These are phyloP conservation scores for Cyberlindnera xishuangbannaensis DNA, from an alignment of 805 yeast species.

Conservation along the genomic window DNA sequence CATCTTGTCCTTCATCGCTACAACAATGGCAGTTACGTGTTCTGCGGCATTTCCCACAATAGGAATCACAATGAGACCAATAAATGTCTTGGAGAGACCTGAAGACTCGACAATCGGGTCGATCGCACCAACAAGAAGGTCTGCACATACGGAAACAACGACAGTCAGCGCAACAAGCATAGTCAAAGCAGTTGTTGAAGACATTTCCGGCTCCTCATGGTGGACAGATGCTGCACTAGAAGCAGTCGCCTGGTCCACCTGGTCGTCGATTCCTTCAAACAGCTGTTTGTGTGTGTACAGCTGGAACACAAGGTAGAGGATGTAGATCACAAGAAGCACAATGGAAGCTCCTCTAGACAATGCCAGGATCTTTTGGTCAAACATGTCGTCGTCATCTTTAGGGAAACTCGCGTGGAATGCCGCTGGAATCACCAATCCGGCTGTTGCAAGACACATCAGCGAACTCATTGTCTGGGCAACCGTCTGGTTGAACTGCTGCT, in stretches of 20 bases:
- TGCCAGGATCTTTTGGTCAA: conserved; percentile 47
- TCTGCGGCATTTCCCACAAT: conserved; percentile 99
- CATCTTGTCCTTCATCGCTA: conserved; percentile 95
- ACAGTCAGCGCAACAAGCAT: conserved; percentile 61
- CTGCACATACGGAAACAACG: conserved; percentile 86
- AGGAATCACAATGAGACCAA: conserved; percentile 89
- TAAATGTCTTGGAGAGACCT: conserved; percentile 89
- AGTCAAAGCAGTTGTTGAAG: conserved; percentile 47
- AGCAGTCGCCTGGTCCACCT: conserved; percentile 29
- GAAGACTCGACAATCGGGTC: conserved; percentile 80
- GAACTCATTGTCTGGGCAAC: conserved; percentile 98
- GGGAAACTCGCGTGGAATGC: conserved; percentile 86
- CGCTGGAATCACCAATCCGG: conserved; percentile 89
- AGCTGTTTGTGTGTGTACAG: conserved; percentile 75
- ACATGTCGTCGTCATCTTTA: conserved; percentile 28
- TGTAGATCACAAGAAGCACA: conserved; percentile 69
- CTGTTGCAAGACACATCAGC: conserved; percentile 82
- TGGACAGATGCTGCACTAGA: no score
- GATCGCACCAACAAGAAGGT: conserved; percentile 87
- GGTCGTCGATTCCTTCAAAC: conserved; percentile 53
- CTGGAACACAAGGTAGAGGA: conserved; percentile 80
- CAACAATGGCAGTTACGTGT: conserved; percentile 93
- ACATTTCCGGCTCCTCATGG: conserved; percentile 32
- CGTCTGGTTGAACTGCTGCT: conserved; percentile 88
- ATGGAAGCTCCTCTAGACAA: conserved; percentile 84